A percentile compares a stretch with the other conserved stretches of the same genome.
Conservation (phyloP, 495 filamentous ascomycete species). For the Penicillium bovifimosum region DNA sequence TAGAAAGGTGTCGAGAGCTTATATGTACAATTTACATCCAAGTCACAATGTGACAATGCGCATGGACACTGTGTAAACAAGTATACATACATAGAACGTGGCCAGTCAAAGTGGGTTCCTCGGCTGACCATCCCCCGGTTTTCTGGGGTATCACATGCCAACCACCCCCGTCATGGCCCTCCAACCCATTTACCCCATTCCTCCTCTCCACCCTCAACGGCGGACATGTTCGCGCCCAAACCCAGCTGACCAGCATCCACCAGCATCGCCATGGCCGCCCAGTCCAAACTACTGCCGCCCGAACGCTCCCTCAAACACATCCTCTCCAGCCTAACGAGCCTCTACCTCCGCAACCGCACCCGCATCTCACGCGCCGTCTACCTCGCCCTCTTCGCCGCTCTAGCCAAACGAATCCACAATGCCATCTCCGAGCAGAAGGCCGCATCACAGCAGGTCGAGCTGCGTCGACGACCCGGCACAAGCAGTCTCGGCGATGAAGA, state of each 20-base stretch:
- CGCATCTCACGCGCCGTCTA: constrained; percentile 88
- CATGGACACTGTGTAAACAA: no score
- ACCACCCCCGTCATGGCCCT: constrained; percentile 12
- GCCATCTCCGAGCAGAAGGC: constrained; percentile 91
- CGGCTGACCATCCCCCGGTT: constrained; percentile 26
- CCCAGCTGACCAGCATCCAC: constrained; percentile 27
- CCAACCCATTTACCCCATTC: constrained; percentile 3
- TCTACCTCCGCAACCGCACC: constrained; percentile 82
- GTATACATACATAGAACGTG: background rate
- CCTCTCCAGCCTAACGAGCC: constrained; percentile 63
- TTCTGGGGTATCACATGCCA: constrained; percentile 31
- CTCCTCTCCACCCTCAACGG: background rate
- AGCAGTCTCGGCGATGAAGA: constrained; percentile 44
- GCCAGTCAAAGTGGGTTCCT: constrained; percentile 11
- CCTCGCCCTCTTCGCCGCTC: constrained; percentile 81
- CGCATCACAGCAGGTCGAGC: constrained; percentile 67
- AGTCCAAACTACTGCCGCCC: constrained; percentile 69
- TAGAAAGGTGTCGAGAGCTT: no score
- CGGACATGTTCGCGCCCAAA: constrained; percentile 30
- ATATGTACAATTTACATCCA: no score
- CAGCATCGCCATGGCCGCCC: constrained; percentile 59
- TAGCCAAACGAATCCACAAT: constrained; percentile 84
- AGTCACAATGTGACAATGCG: no score
- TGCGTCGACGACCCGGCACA: constrained; percentile 51
- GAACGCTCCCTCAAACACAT: constrained; percentile 69